Evolutionary conservation across 2,329 filamentous ascomycete genomes (phyloP), one percentile per base, ranked within the genome.

Genomic region (Fusarium sp.): DNA sequence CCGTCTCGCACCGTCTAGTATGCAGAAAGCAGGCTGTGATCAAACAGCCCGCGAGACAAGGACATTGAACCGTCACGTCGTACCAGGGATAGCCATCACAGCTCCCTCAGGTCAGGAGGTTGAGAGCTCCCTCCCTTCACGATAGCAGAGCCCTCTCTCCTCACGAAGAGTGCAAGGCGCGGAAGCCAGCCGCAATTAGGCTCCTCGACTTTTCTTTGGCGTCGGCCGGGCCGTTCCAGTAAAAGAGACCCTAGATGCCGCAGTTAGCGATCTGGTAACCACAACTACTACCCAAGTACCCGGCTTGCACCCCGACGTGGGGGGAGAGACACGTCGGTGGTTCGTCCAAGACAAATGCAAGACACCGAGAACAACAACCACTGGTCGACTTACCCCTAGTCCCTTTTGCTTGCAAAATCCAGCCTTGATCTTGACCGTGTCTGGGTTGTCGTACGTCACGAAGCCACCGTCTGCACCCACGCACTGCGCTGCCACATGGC

Each of bases 181-280:
- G 86, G 79, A 91, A 92, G 6, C 90, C 90, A 20, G 90, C 84
- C 56, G 88, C 86, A 68, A 92, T 84, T 63, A 92, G 81, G 78
- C 89, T 91, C 61, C 90, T 85, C 61, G 88, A 86, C 70, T 85
- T 87, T 63, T 90, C 87, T 74, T 84, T 86, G 31, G 89, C 88
- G 84, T 97, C 94, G 4, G 89, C 91, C 16, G 92, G 92, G n/a
- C 91, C 93, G 63, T 92, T 91, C 92, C 93, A 95, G 82, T 95
- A 97, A 81, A 95, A 96, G 10, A 97, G 83, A 0, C 94, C 94
- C 89, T 91, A 75, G 29, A 66, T 62, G n/a, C 11, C 35, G 16
- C 50, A 10, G 70, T 79, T 69, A 79, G 77, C 74, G 65, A 74
- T 65, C 47, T 25, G 40, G 29, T 47, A 40, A n/a, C 20, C 29